phyloP scores from a whole-genome alignment of 371 early-diverging fungal genomes.

The Mucor velutinosus region DNA sequence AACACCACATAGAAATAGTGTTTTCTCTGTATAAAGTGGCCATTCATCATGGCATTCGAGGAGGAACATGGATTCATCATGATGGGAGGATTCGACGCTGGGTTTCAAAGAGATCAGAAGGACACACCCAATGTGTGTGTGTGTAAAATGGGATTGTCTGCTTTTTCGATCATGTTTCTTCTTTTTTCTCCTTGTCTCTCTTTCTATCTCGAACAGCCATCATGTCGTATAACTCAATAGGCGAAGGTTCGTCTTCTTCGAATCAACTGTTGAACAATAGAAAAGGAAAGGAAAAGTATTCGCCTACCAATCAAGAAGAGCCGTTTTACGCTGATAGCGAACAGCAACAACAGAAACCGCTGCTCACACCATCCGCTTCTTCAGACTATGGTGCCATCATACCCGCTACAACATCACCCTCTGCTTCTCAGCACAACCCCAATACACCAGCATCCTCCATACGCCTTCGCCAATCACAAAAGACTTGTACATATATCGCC shows the following conservation, averaged over 20 bases:
- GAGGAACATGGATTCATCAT: not conserved
- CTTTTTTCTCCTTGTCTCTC: not conserved
- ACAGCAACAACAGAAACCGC: not conserved
- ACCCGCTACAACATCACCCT: not conserved
- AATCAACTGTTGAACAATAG: not conserved
- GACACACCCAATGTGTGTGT: not conserved
- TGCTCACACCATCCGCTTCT: not conserved
- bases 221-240: constrained; percentile 10
- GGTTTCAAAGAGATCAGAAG: constrained; percentile 3
- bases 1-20: not conserved
- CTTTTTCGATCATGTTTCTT: constrained; percentile 2
- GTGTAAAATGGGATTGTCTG: not conserved
- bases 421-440: not conserved
- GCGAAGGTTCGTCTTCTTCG: constrained; percentile 14
- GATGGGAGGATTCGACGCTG: not conserved
- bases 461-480: not conserved
- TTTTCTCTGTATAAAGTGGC: not conserved
- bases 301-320: not conserved
- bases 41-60: not conserved
- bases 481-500: constrained; percentile 21
- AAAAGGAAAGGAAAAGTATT: constrained; percentile 17
- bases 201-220: not conserved
- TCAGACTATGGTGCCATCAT: not conserved
- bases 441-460: not conserved
- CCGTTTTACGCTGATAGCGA: not conserved